Evolutionary conservation across 2,329 filamentous ascomycete genomes (phyloP).

Genomic region (Pestalotiopsis sp.): DNA sequence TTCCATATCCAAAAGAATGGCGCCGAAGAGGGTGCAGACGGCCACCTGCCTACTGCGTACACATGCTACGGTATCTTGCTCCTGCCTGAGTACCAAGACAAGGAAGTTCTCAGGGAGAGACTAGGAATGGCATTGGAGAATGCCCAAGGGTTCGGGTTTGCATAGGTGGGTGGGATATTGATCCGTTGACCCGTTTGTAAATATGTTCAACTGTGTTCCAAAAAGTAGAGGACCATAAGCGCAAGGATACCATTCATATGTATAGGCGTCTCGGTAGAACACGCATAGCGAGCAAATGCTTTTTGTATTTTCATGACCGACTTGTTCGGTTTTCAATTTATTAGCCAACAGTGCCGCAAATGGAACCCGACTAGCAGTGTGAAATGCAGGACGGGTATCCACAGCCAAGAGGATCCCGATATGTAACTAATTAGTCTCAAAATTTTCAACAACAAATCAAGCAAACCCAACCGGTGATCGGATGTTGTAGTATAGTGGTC

Average conservation of each 20-base stretch:
- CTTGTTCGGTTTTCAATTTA: background rate
- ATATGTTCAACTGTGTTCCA: background rate
- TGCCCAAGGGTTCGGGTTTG: constrained; percentile 85
- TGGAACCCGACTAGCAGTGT: background rate
- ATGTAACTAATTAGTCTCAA: background rate
- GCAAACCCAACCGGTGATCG: background rate
- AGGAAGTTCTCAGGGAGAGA: constrained; percentile 71
- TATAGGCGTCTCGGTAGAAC: background rate
- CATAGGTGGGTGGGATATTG: constrained; percentile 40
- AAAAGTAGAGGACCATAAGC: background rate
- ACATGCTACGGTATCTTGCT: constrained; percentile 92
- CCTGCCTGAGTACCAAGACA: constrained; percentile 78
- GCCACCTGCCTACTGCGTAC: constrained; percentile 78
- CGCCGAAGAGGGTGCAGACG: constrained; percentile 54
- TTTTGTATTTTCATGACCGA: background rate
- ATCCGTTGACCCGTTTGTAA: background rate
- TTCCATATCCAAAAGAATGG: constrained; percentile 84
- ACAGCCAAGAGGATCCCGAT: background rate
- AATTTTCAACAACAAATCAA: background rate
- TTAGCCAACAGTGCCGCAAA: background rate
- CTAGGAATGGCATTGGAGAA: constrained; percentile 87
- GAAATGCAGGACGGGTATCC: background rate
- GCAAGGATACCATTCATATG: background rate
- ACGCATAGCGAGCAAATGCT: background rate
- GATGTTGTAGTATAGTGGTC: constrained; percentile 11